Evolutionary conservation across 139 green algal genomes (phyloP), one percentile per base, ranked within the genome.

Genomic region (Micractinium sp.): DNA sequence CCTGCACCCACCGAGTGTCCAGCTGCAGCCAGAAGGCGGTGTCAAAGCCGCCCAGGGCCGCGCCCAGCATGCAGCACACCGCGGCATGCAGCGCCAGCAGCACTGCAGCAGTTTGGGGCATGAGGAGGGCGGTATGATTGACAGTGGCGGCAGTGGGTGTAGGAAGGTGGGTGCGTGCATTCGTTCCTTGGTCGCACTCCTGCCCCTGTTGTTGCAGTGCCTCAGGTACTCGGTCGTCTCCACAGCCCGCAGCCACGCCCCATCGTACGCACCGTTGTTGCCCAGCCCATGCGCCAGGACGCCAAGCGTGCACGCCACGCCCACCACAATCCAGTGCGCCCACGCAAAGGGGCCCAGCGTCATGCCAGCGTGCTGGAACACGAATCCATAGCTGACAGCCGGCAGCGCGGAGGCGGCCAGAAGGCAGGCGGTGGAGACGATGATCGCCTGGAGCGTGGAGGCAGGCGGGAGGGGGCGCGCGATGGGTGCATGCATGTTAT

Each of bases 341-440:
- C 89, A 92, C 13, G 89, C 89, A 31, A 85, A 66, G 38, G 89
- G 89, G 5, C 89, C 89, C 35, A 91, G 56, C 39, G 15, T 33
- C 47, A 63, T 31, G 69, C 25, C 61, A 1, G 83, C 71, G 22
- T 87, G 76, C 71, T 79, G 83, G 35, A 86, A 90, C 14, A 91
- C 74, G 25, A 87, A 91, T 29, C 81, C 79, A 15, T 91, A 91
- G 3, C n/a, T 23, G 9, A 89, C 81, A 33, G 60, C 89, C 1
- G 89, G 89, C 53, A 91, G 84, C 16, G 74, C 53, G 13, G 71
- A 89, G 47, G 83, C 83, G 13, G 83, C 83, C 66, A 87, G 83
- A 29, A 87, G 39, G 38, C 29, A 79, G 25, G 67, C 4, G 0
- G 66, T 87, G 38, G 33, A 66, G 2, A 38, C 83, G 12, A 79